These are phyloP conservation scores for Cercospora brassicicola DNA, from an alignment of 2,329 filamentous ascomycete species.

Conservation along the genomic window DNA sequence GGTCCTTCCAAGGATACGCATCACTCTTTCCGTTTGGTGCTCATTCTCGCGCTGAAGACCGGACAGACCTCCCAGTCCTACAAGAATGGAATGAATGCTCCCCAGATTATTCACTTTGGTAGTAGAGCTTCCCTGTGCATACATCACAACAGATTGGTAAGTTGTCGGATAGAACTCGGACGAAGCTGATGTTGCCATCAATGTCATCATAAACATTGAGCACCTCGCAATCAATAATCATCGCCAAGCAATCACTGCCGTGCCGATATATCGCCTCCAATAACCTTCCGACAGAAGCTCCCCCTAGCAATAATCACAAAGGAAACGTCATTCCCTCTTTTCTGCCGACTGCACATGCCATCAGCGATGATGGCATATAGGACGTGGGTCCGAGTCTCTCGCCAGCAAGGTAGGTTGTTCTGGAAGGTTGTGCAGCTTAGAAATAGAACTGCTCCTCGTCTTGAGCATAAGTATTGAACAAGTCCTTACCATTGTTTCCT, in stretches of 20 bases:
- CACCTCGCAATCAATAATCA: not conserved
- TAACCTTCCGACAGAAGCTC: not conserved
- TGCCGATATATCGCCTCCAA: not conserved
- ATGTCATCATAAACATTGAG: not conserved
- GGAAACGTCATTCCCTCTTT: constrained; percentile 14
- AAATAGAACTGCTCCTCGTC: constrained; percentile 5
- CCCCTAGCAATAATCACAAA: not conserved
- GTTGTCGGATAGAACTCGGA: not conserved
- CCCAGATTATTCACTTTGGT: not conserved
- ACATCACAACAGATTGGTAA: not conserved
- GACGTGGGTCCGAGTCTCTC: constrained; percentile 3
- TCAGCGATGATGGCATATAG: constrained; percentile 6
- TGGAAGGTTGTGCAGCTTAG: constrained; percentile 9
- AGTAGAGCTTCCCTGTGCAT: not conserved
- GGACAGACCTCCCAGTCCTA: not conserved
- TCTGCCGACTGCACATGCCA: constrained; percentile 9
- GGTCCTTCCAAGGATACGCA: not conserved
- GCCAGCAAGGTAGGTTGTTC: constrained; percentile 10
- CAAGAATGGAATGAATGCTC: not conserved
- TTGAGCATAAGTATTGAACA: not conserved
- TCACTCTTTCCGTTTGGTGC: not conserved
- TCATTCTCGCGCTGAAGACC: not conserved
- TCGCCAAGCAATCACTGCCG: not conserved
- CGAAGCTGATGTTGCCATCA: not conserved
- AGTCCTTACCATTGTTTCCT: not conserved